Evolutionary conservation across 2,329 filamentous ascomycete species (phyloP).

Genomic region (Colletotrichum lindemuthianum): DNA sequence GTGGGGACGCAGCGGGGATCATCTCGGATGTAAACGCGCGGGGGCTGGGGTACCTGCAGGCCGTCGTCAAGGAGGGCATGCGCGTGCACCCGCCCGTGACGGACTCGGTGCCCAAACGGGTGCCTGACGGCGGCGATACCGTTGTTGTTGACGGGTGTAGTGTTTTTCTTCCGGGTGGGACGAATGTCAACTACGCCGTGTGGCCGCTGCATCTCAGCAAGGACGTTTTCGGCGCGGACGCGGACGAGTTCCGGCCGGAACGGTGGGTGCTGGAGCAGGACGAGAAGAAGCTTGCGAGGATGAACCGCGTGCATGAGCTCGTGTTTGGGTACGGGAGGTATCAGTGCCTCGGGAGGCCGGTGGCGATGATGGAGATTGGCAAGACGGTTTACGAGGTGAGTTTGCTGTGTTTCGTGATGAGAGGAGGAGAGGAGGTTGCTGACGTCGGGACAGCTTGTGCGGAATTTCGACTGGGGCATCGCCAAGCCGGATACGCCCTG

Average conservation of each 20-base stretch:
- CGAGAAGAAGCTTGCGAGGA: conserved; percentile 44
- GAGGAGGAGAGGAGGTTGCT: not conserved
- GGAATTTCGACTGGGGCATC: conserved; percentile 37
- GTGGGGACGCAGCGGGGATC: conserved; percentile 3
- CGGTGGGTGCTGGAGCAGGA: conserved; percentile 62
- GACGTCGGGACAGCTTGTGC: conserved; percentile 21
- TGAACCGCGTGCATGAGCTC: conserved; percentile 51
- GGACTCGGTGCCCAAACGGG: conserved; percentile 48
- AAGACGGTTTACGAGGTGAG: conserved; percentile 59
- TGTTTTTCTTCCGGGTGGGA: conserved; percentile 43
- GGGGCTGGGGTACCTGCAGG: conserved; percentile 63
- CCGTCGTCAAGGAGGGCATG: conserved; percentile 66
- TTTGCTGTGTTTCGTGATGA: conserved; percentile 34
- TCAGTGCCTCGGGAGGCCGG: conserved; percentile 56
- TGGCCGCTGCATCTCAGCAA: conserved; percentile 59
- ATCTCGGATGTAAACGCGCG: conserved; percentile 58
- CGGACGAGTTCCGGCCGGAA: conserved; percentile 65
- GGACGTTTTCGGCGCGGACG: conserved; percentile 66
- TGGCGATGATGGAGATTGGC: conserved; percentile 59
- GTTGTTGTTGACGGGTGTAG: conserved; percentile 41
- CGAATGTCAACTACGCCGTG: conserved; percentile 25
- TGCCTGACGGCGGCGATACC: conserved; percentile 45
- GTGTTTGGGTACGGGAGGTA: conserved; percentile 57
- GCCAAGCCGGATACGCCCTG: conserved; percentile 33
- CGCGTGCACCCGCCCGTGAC: conserved; percentile 61